Conservation (phyloP, 1,284 basidiomycete genomes). For the Grifola frondosa region DNA sequence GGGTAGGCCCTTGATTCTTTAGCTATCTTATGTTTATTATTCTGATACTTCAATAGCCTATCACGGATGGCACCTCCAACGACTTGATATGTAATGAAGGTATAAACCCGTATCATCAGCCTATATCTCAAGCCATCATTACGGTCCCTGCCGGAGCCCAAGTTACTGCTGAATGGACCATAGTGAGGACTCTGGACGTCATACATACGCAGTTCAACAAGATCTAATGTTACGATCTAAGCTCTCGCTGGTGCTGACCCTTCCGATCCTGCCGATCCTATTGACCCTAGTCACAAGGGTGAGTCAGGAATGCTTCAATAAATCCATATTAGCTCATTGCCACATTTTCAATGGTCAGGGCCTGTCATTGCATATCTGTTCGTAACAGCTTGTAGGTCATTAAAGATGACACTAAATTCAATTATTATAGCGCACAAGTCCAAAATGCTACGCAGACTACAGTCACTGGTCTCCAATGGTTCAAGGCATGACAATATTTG, state of each 20-base stretch:
- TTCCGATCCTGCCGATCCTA: slow-evolving; percentile 47
- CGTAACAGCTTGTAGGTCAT: slow-evolving; percentile 12
- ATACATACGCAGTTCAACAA: background rate
- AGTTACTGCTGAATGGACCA: slow-evolving; percentile 56
- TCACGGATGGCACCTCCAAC: slow-evolving; percentile 54
- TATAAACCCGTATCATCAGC: slow-evolving; percentile 57
- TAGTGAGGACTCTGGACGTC: slow-evolving; percentile 27
- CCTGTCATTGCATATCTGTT: slow-evolving; percentile 56
- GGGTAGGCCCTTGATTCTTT: no score
- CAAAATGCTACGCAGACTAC: slow-evolving; percentile 41
- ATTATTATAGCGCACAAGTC: slow-evolving; percentile 42
- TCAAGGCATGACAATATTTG: slow-evolving; percentile 41
- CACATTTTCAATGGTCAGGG: slow-evolving; percentile 34
- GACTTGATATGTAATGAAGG: slow-evolving; percentile 61
- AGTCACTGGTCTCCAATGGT: slow-evolving; percentile 55
- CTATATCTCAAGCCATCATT: slow-evolving; percentile 50
- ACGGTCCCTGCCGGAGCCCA: slow-evolving; percentile 48
- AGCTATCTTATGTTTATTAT: background rate
- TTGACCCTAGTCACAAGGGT: slow-evolving; percentile 52
- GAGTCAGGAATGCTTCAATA: slow-evolving; percentile 1
- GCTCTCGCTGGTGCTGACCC: slow-evolving; percentile 44
- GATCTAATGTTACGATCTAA: background rate
- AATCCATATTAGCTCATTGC: background rate
- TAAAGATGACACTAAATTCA: background rate
- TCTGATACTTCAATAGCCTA: slow-evolving; percentile 39